These are phyloP conservation scores for Avena atlantica DNA, from an alignment of 176 grass and related monocot species.

Conservation along the genomic window DNA sequence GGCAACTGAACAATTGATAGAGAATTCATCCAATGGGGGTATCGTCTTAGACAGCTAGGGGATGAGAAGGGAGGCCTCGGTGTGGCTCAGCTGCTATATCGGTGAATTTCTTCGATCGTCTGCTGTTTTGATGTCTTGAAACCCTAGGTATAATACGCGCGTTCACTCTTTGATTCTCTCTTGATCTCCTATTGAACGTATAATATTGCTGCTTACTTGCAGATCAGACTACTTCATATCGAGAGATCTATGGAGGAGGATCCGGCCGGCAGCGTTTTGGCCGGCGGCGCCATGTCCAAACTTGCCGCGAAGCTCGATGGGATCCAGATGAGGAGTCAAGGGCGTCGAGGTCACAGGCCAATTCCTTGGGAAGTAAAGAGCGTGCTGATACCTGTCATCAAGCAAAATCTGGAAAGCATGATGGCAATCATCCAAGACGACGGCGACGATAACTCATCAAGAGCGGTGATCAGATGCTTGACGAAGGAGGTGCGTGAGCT, in stretches of 20 bases:
- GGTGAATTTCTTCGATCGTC: neutral
- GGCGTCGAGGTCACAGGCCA: neutral
- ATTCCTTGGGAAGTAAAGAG: constrained; percentile 3
- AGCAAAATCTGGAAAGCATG: neutral
- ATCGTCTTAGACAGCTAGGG: neutral
- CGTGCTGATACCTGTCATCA: neutral
- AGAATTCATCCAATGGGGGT: neutral
- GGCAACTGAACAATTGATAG: neutral
- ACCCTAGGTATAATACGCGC: neutral
- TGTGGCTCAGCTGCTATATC: neutral
- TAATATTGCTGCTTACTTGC: neutral
- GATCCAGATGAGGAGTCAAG: neutral
- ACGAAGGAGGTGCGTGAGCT: constrained; percentile 1
- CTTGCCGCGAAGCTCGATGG: neutral
- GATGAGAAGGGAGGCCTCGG: neutral
- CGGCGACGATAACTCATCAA: neutral
- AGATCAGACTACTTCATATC: neutral
- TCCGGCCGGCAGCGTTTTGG: neutral
- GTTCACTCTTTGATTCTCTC: neutral
- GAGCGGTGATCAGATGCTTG: neutral
- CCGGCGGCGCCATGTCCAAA: neutral
- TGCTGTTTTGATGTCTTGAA: neutral
- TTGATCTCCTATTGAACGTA: neutral
- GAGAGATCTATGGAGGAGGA: neutral
- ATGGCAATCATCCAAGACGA: neutral